A percentile compares a stretch with the other conserved stretches of the same genome.
Conservation (phyloP, 2,329 filamentous ascomycete genomes). For the Leptodontidium sp. region DNA sequence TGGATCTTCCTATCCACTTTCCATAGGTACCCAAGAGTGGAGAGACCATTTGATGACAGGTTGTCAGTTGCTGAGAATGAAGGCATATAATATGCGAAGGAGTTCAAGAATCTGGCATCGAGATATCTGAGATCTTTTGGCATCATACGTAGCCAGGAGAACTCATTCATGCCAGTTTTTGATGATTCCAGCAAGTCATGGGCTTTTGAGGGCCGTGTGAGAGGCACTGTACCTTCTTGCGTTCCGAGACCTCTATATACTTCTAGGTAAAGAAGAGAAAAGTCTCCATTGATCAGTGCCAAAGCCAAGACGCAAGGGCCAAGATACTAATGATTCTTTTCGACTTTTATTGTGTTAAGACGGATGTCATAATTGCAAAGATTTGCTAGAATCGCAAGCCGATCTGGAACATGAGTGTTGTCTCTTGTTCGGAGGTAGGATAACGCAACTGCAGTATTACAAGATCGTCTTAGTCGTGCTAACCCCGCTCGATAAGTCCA, state of each 20-base stretch:
- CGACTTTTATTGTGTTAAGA: conserved; percentile 1
- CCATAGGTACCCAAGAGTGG: conserved; percentile 4
- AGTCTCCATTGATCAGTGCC: conserved; percentile 14
- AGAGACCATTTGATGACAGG: background rate
- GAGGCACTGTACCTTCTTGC: background rate
- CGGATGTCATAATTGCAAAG: conserved; percentile 18
- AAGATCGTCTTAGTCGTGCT: conserved; percentile 9
- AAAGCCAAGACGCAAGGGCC: background rate
- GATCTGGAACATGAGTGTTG: conserved; percentile 14
- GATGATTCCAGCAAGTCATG: background rate
- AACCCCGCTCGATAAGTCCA: conserved; percentile 3
- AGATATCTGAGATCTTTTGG: background rate
- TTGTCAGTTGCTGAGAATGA: background rate
- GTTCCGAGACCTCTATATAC: background rate
- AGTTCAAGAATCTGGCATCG: conserved; percentile 12
- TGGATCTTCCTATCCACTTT: conserved; percentile 16
- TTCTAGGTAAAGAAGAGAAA: conserved; percentile 15
- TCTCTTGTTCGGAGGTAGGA: conserved; percentile 2
- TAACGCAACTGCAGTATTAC: conserved; percentile 16
- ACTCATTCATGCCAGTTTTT: background rate
- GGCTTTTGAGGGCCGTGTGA: background rate
- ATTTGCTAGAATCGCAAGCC: conserved; percentile 20
- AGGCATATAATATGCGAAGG: background rate
- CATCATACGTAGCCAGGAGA: conserved; percentile 8
- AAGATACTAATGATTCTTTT: conserved; percentile 6